phyloP scores from a whole-genome alignment of 2,329 filamentous ascomycete species.

The Calonectria multiphialidica region DNA sequence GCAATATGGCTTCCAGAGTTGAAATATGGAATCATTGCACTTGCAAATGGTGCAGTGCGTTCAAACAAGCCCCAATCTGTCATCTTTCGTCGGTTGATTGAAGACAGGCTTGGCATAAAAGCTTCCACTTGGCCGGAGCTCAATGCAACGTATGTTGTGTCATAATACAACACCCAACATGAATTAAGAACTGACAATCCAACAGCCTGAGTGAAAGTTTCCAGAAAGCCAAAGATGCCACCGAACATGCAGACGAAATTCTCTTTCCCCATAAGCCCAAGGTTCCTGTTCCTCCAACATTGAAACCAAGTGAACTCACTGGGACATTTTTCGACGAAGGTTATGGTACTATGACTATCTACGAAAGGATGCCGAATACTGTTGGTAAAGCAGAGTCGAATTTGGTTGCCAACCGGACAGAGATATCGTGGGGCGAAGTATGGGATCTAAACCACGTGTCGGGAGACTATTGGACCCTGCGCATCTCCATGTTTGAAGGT shows the following conservation, averaged over 20 bases:
- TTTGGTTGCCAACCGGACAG: neutral
- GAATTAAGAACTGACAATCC: neutral
- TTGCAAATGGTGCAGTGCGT: constrained; percentile 48
- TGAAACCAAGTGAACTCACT: neutral
- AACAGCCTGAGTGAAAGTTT: neutral
- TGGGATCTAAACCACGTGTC: neutral
- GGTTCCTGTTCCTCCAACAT: neutral
- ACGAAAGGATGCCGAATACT: neutral
- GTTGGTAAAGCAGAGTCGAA: neutral
- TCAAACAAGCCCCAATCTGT: neutral
- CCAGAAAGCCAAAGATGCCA: neutral
- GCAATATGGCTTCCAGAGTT: constrained; percentile 49
- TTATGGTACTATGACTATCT: neutral
- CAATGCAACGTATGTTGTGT: neutral
- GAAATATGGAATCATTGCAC: constrained; percentile 45
- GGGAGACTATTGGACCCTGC: constrained; percentile 3
- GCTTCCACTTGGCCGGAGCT: neutral
- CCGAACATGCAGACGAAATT: neutral
- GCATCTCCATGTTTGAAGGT: neutral
- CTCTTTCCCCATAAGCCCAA: neutral
- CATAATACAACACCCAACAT: neutral
- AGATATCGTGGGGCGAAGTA: neutral
- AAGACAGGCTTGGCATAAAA: neutral
- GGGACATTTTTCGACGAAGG: neutral
- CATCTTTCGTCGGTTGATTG: neutral